Base-by-base conservation (phyloP, 2,329 filamentous ascomycete genomes). In the Trichoderma endophyticum region DNA sequence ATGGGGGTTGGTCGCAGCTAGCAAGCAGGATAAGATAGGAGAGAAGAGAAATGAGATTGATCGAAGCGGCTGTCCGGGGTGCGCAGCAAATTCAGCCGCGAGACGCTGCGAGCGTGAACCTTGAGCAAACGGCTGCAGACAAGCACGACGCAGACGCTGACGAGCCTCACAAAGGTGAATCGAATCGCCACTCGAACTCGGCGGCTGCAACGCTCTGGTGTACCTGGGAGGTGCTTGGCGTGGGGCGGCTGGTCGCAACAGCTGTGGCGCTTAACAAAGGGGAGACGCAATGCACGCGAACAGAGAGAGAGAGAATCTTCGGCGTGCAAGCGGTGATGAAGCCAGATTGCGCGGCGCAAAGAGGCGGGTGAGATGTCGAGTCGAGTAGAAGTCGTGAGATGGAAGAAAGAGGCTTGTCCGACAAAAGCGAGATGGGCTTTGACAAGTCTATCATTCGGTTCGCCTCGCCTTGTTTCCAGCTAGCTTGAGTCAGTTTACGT, bases 171-270 rank as follows among this genome's bases (percentile, higher is more conserved):
- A 54, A 21, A 39, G 21, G 56, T n/a, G 30, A 70, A 54, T 28
- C 21, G 39, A 68, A 62, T 70, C 57, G 67, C 39, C 43, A 61
- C 56, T 70, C 67, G 67, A 39, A 62, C 43, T 62, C 39, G 34
- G 26, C 36, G 54, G 66, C 56, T n/a, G 56, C 66, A 61, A 61
- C 30, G 66, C 66, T 43, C 51, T 36, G 57, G 21, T 62, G 67
- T 51, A 26, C 30, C 26, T 51, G 36, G 36, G 15, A 64, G 62
- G 39, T 56, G 32, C 32, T 59, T 43, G 57, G 71, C 71, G 64
- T 67, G 59, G 71, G 64, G 64, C 65, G 71, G 64, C 62, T 57
- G 64, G 57, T 68, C 71, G 71, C 71, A 72, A 69, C 39, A 68
- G 51, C 39, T 34, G 43, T n/a, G 56, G 64, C 71, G 59, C 72